phyloP scores from a whole-genome alignment of 331 rosid species.

The Acacia pycnantha region DNA sequence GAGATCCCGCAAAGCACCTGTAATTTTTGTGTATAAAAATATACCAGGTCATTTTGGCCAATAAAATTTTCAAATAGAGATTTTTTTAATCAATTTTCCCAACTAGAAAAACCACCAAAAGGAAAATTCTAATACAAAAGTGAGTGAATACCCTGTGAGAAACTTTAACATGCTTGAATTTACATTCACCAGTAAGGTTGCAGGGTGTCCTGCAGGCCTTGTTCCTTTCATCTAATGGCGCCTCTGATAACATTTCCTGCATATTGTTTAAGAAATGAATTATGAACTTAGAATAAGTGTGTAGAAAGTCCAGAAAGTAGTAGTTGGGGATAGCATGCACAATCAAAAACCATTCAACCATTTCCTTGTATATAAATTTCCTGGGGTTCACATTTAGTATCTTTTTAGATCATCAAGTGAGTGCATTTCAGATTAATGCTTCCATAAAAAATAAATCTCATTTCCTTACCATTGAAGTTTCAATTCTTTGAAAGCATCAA shows the following conservation, averaged over 20 bases:
- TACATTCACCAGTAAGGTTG: slow-evolving; percentile 42
- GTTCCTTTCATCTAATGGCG: slow-evolving; percentile 63
- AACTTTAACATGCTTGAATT: slow-evolving; percentile 68
- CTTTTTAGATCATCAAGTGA: slow-evolving; percentile 15
- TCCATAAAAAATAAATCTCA: background rate
- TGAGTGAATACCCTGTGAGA: slow-evolving; percentile 72
- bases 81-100: background rate
- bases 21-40: too few species aligned
- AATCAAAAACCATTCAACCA: slow-evolving; percentile 18
- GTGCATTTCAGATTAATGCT: slow-evolving; percentile 16
- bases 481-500: background rate
- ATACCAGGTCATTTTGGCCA: too few species aligned
- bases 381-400: slow-evolving; percentile 22
- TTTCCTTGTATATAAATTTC: slow-evolving; percentile 6
- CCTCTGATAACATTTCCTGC: slow-evolving; percentile 87
- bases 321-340: background rate
- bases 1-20: too few species aligned
- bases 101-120: slow-evolving; percentile 16
- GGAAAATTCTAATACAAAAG: slow-evolving; percentile 25
- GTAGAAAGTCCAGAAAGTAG: slow-evolving; percentile 6
- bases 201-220: slow-evolving; percentile 26
- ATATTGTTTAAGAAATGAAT: slow-evolving; percentile 30
- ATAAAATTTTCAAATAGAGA: background rate
- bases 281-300: slow-evolving; percentile 20
- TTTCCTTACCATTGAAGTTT: background rate